phyloP scores from a whole-genome alignment of 495 filamentous ascomycete species.

The Cercophora sp. region DNA sequence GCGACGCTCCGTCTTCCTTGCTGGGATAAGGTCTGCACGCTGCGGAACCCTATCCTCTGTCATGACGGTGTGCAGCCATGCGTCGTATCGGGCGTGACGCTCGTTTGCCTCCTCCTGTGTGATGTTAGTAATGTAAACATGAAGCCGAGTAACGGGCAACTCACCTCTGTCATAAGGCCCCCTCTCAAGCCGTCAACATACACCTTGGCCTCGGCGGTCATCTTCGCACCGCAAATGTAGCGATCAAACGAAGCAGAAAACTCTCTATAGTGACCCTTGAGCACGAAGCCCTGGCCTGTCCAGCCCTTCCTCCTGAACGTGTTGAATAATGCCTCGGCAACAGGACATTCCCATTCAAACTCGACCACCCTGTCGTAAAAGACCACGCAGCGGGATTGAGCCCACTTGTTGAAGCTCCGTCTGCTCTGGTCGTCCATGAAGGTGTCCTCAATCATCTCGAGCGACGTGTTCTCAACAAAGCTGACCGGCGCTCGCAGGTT shows the following conservation, averaged over 20 bases:
- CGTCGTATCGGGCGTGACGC: constrained; percentile 30
- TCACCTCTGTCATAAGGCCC: constrained; percentile 30
- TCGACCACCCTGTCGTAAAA: constrained; percentile 46
- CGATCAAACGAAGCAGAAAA: constrained; percentile 44
- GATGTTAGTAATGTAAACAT: background rate
- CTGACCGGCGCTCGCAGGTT: constrained; percentile 43
- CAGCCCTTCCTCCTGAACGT: constrained; percentile 41
- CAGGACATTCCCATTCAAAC: constrained; percentile 44
- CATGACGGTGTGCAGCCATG: constrained; percentile 35
- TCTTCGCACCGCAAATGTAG: constrained; percentile 40
- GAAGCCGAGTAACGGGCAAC: too few relatives aligned
- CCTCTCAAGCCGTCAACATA: constrained; percentile 37
- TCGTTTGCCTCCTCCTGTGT: constrained; percentile 28
- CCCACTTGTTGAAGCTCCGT: constrained; percentile 43
- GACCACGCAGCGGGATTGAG: constrained; percentile 40
- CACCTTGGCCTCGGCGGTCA: constrained; percentile 37
- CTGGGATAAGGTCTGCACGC: constrained; percentile 30
- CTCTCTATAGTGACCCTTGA: constrained; percentile 48
- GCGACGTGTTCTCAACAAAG: constrained; percentile 37
- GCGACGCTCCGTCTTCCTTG: constrained; percentile 36
- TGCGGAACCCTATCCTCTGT: constrained; percentile 33
- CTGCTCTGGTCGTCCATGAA: constrained; percentile 42
- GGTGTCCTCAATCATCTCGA: constrained; percentile 48
- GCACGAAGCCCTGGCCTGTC: constrained; percentile 42
- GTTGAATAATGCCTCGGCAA: constrained; percentile 36